Evolutionary conservation across 2,329 filamentous ascomycete genomes (phyloP).

Genomic region (Cladophialophora exuberans): DNA sequence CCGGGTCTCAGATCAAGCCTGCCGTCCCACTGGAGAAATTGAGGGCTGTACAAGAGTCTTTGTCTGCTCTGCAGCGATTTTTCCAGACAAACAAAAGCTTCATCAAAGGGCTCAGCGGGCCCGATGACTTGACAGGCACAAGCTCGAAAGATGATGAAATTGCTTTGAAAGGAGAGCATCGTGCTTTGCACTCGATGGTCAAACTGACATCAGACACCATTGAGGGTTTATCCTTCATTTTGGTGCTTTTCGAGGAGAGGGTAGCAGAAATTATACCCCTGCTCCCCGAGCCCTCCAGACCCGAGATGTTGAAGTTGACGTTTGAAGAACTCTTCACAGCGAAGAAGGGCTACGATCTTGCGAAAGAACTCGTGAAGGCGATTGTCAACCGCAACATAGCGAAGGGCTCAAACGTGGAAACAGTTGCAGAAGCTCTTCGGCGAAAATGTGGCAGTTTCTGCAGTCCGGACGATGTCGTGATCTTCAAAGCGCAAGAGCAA

Average conservation of each 20-base stretch:
- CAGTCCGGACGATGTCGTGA: conserved; percentile 93
- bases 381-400: conserved; percentile 98
- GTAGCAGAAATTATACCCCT: conserved; percentile 83
- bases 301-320: conserved; percentile 74
- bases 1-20: conserved; percentile 66
- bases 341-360: conserved; percentile 78
- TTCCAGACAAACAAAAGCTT: conserved; percentile 84
- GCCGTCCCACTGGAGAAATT: conserved; percentile 71
- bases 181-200: conserved; percentile 83
- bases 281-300: conserved; percentile 70
- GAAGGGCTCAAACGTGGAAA: conserved; percentile 95
- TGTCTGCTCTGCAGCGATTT: conserved; percentile 79
- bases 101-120: conserved; percentile 91
- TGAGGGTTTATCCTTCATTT: conserved; percentile 93
- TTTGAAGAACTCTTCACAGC: conserved; percentile 88
- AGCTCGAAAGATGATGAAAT: conserved; percentile 87
- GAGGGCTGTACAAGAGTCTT: conserved; percentile 74
- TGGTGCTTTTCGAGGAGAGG: conserved; percentile 91
- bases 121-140: conserved; percentile 78
- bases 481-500: conserved; percentile 97
- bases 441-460: conserved; percentile 96
- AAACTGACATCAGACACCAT: conserved; percentile 87
- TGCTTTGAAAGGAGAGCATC: conserved; percentile 89
- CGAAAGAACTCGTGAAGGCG: conserved; percentile 92
- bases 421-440: conserved; percentile 90